Evolutionary conservation across 345 rosid genomes (phyloP).

Genomic region (Boechera stricta): DNA sequence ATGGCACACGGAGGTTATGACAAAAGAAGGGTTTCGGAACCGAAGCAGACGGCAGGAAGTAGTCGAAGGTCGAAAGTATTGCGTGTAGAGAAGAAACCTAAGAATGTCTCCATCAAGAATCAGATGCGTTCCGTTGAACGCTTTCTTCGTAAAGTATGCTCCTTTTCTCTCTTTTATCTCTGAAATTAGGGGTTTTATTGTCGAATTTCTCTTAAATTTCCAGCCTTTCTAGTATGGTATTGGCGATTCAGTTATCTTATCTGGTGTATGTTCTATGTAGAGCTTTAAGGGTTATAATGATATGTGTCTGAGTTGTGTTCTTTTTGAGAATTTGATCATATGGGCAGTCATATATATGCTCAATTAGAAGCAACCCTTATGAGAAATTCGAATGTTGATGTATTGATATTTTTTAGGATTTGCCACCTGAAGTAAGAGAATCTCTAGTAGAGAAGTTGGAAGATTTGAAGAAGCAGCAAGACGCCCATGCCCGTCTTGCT

Average conservation of each 20-base stretch:
- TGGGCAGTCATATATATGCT: not conserved
- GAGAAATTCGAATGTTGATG: not conserved
- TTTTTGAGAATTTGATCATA: not conserved
- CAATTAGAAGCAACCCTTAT: not conserved
- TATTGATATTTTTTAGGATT: constrained; percentile 52
- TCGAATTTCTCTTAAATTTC: not conserved
- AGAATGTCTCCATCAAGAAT: constrained; percentile 81
- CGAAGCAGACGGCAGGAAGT: constrained; percentile 50
- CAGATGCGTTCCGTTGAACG: constrained; percentile 96
- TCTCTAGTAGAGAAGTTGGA: constrained; percentile 74
- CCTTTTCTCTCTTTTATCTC: not conserved
- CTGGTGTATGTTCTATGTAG: not conserved
- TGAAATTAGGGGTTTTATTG: constrained; percentile 10
- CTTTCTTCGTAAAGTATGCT: constrained; percentile 88
- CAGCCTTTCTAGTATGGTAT: not conserved
- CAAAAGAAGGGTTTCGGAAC: constrained; percentile 72
- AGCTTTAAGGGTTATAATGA: constrained; percentile 9
- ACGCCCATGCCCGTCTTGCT: constrained; percentile 80
- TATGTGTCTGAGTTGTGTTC: constrained; percentile 12
- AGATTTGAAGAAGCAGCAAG: constrained; percentile 85
- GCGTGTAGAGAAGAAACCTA: constrained; percentile 79
- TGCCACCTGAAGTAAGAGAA: constrained; percentile 75
- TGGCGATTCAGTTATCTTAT: not conserved
- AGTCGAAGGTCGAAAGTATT: constrained; percentile 83
- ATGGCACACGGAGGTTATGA: constrained; percentile 98